Conservation (phyloP, 257 asterid species). For the Solanum chiquidenum region DNA sequence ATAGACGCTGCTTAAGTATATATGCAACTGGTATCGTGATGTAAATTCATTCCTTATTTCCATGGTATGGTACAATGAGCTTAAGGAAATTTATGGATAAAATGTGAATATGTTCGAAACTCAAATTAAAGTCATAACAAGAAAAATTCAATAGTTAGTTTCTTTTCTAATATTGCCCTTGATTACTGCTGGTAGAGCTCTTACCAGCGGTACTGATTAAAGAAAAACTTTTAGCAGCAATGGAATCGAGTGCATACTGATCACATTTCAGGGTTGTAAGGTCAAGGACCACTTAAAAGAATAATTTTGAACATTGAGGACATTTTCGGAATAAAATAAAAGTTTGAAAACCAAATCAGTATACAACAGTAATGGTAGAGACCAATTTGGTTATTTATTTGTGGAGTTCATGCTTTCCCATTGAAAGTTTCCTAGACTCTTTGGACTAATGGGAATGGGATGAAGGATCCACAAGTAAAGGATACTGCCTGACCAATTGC, state of each 20-base stretch:
- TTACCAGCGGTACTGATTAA: not conserved
- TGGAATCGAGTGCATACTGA: not conserved
- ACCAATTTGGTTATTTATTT: not conserved
- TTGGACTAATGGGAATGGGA: not conserved
- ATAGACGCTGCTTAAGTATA: not conserved
- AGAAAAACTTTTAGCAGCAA: not conserved
- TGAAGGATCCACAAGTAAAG: not conserved
- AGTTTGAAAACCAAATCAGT: not conserved
- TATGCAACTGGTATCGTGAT: not conserved
- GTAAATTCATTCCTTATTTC: not conserved
- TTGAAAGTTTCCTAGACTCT: not conserved
- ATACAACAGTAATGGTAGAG: not conserved
- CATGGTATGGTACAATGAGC: not conserved
- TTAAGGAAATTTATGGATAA: not conserved
- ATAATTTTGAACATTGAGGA: not conserved
- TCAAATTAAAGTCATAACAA: not conserved
- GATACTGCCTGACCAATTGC: not conserved
- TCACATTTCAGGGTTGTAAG: not conserved
- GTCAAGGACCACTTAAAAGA: not conserved
- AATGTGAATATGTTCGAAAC: not conserved
- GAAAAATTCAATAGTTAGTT: not conserved
- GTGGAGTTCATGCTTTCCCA: not conserved
- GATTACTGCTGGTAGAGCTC: not conserved
- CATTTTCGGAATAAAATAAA: not conserved
- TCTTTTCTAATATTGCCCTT: not conserved